A percentile compares a stretch with the other conserved stretches of the same genome.
These are phyloP conservation scores for Paramyrothecium roridum DNA, from an alignment of 2,329 filamentous ascomycete species.

Conservation along the genomic window DNA sequence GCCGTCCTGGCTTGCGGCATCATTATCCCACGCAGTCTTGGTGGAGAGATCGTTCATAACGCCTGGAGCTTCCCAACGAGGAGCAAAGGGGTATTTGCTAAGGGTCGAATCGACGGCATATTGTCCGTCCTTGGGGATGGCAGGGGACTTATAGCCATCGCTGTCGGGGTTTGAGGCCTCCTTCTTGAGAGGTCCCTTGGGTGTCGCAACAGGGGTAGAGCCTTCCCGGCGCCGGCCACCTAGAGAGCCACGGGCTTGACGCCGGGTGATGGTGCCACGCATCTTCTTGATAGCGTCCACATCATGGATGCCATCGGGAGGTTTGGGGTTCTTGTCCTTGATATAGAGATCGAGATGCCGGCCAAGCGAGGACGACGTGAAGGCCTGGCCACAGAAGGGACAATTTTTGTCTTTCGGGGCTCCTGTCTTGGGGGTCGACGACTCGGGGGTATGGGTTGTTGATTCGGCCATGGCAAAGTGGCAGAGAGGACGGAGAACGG, in stretches of 20 bases:
- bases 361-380: conserved; percentile 90
- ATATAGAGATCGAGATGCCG: conserved; percentile 94
- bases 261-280: conserved; percentile 79
- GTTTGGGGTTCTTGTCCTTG: conserved; percentile 87
- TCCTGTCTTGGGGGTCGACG: conserved; percentile 31
- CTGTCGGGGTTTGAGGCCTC: conserved; percentile 36
- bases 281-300: conserved; percentile 85
- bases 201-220: conserved; percentile 56
- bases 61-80: conserved; percentile 73
- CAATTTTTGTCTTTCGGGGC: conserved; percentile 82
- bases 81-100: conserved; percentile 53
- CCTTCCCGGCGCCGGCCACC: conserved; percentile 50
- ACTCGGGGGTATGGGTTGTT: conserved; percentile 29
- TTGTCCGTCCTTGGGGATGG: conserved; percentile 38
- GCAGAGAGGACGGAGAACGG: not conserved
- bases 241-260: conserved; percentile 70
- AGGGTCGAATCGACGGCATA: conserved; percentile 43
- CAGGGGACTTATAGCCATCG: conserved; percentile 31
- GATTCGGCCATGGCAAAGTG: conserved; percentile 25
- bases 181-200: conserved; percentile 36
- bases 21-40: conserved; percentile 27
- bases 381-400: conserved; percentile 82
- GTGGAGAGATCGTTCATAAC: conserved; percentile 71
- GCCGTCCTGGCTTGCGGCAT: conserved; percentile 28
- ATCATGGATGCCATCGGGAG: conserved; percentile 81